Base-by-base conservation (phyloP, 257 asterid genomes). In the Solanum pimpinellifolium region DNA sequence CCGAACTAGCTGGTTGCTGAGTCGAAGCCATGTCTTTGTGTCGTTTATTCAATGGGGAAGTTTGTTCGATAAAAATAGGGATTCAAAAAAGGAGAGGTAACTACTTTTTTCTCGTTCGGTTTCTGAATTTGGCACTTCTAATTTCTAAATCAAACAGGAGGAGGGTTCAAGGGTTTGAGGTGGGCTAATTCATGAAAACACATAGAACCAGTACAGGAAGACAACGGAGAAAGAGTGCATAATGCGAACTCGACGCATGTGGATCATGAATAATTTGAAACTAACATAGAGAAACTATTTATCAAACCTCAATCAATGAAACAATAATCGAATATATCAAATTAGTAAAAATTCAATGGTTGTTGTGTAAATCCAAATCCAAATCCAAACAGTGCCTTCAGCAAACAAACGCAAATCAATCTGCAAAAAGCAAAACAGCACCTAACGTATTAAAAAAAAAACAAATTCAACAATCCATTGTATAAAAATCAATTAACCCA, bases 171-270 rank as follows among this genome's bases (percentile, higher is more conserved):
- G 68, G 81, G 35, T 10, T 18, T 18, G 47, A 52, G 42, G 65
- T 88, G 90, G 87, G 86, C 88, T 88, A 88, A 87, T 92, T 93
- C 95, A 94, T 92, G 99, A 96, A 88, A 95, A 93, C 70, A 93
- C 95, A 20, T 96, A 94, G 89, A 96, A 96, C 98, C 98, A 93
- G 92, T 95, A 92, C 44, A 96, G 95, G 86, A 94, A 96, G 11
- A 96, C 98, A 25, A 96, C 99, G 13, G 99, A 96, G 89, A 95
- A 96, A 4, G 99, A 96, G 87, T 96, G 99, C 15, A 95, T 94
- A 41, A 95, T 87, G 88, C 97, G 93, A 84, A 95, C 89, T 11
- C 97, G 89, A 69, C 94, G 97, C 93, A 95, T 89, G 20, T 86
- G 90, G 73, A 89, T 92, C 98, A 96, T 93, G 83, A 83, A 91